Evolutionary conservation across 1,284 basidiomycete genomes (phyloP).

Genomic region (Afroboletus lepidellus): DNA sequence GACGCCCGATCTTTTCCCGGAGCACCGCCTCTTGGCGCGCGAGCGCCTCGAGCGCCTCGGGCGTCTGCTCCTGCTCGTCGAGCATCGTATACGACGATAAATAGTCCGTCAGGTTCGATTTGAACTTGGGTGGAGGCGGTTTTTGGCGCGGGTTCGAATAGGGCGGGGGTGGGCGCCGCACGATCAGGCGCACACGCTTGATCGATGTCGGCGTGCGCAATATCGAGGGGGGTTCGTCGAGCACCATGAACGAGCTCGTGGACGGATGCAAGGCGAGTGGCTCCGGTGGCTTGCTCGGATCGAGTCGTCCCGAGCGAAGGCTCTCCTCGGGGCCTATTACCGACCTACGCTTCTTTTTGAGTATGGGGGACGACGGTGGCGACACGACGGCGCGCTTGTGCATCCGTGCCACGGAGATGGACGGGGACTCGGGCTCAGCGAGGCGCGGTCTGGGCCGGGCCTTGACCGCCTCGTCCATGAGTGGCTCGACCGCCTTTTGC

Average conservation of each 20-base stretch:
- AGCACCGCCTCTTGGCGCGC: conserved; percentile 51
- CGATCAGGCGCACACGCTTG: conserved; percentile 67
- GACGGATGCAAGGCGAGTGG: neutral
- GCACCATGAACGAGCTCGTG: neutral
- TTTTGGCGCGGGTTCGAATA: conserved; percentile 70
- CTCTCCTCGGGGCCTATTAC: conserved; percentile 8
- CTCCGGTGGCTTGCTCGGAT: conserved; percentile 20
- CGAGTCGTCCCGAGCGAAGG: conserved; percentile 27
- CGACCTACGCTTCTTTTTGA: conserved; percentile 29
- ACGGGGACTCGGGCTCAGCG: conserved; percentile 13
- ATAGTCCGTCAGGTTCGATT: conserved; percentile 52
- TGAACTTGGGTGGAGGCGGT: conserved; percentile 51
- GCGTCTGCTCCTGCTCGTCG: conserved; percentile 48
- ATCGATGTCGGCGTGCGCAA: conserved; percentile 34
- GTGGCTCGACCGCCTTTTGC: conserved; percentile 39
- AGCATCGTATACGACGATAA: conserved; percentile 61
- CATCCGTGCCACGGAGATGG: conserved; percentile 8
- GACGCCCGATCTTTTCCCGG: conserved; percentile 50
- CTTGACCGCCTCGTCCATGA: conserved; percentile 12
- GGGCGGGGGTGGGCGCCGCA: conserved; percentile 57
- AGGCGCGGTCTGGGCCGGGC: conserved; percentile 10
- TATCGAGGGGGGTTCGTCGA: conserved; percentile 3
- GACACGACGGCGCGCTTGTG: conserved; percentile 22
- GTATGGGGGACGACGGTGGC: conserved; percentile 19
- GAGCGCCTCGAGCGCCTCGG: conserved; percentile 42